phyloP scores from a whole-genome alignment of 768 basidiomycete species.

The Fomitopsis serialis region DNA sequence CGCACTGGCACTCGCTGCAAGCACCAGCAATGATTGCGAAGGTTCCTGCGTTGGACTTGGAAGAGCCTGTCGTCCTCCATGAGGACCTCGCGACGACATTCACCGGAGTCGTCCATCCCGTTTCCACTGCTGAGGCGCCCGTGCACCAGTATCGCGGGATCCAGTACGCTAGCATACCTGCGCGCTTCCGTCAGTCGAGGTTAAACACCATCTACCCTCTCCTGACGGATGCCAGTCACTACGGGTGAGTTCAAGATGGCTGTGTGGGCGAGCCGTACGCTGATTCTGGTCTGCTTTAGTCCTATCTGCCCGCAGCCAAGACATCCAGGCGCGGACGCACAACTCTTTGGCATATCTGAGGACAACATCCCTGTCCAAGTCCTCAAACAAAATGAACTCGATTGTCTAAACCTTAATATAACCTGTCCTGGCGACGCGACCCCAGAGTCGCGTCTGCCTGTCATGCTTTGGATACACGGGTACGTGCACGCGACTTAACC shows the following conservation, averaged over 20 bases:
- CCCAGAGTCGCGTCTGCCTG: constrained; percentile 52
- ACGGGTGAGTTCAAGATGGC: constrained; percentile 47
- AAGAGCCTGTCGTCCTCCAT: constrained; percentile 41
- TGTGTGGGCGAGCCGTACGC: background rate
- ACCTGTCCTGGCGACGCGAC: constrained; percentile 61
- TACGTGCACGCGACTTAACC: too few species aligned
- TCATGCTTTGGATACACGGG: constrained; percentile 89
- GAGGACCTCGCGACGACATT: constrained; percentile 56
- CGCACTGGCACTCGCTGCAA: background rate
- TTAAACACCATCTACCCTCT: constrained; percentile 53
- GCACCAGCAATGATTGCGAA: constrained; percentile 20
- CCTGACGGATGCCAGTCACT: constrained; percentile 54
- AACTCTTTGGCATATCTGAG: constrained; percentile 53
- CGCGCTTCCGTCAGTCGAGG: constrained; percentile 70
- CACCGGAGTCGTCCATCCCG: constrained; percentile 53
- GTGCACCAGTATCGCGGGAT: constrained; percentile 75
- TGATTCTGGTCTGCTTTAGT: constrained; percentile 29
- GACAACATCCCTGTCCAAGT: constrained; percentile 48
- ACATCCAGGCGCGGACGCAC: constrained; percentile 47
- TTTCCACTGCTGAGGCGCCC: constrained; percentile 48
- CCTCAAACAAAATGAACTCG: constrained; percentile 66
- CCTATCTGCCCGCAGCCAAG: constrained; percentile 71
- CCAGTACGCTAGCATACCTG: constrained; percentile 70
- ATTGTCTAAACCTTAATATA: constrained; percentile 77
- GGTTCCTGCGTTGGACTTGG: constrained; percentile 6